phyloP scores from a whole-genome alignment of 1,284 basidiomycete species.

The Phlebopus sp. region DNA sequence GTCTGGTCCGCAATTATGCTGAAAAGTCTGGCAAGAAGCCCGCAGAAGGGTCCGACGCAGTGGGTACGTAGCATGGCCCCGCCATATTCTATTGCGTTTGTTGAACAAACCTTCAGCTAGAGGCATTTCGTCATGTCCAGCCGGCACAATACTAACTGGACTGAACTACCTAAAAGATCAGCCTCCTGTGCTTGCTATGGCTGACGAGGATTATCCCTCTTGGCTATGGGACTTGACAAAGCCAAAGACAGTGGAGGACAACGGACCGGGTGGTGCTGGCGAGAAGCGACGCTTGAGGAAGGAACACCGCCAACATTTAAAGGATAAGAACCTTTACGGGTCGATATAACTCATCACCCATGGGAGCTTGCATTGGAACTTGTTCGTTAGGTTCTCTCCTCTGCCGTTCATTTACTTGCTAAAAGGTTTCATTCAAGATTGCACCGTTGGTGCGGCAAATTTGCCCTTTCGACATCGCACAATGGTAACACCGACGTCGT shows the following conservation, averaged over 20 bases:
- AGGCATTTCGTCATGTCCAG: constrained; percentile 55
- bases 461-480: not conserved
- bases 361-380: not conserved
- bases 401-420: not conserved
- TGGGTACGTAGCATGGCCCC: not conserved
- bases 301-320: constrained; percentile 63
- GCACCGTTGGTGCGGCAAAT: not conserved
- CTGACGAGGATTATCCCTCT: constrained; percentile 84
- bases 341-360: constrained; percentile 33
- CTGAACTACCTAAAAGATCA: constrained; percentile 84
- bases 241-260: constrained; percentile 57
- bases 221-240: constrained; percentile 86
- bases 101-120: constrained; percentile 13
- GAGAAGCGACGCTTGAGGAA: constrained; percentile 60
- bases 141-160: constrained; percentile 73
- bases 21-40: constrained; percentile 6
- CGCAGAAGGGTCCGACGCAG: constrained; percentile 1
- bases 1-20: constrained; percentile 15
- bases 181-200: constrained; percentile 71
- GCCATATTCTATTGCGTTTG: not conserved
- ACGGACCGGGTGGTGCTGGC: constrained; percentile 67
- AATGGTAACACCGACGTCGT: no score
- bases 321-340: constrained; percentile 76
- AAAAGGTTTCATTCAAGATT: not conserved
- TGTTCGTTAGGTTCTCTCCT: not conserved